Evolutionary conservation across 331 rosid species (phyloP).

Genomic region (Acacia pycnantha): DNA sequence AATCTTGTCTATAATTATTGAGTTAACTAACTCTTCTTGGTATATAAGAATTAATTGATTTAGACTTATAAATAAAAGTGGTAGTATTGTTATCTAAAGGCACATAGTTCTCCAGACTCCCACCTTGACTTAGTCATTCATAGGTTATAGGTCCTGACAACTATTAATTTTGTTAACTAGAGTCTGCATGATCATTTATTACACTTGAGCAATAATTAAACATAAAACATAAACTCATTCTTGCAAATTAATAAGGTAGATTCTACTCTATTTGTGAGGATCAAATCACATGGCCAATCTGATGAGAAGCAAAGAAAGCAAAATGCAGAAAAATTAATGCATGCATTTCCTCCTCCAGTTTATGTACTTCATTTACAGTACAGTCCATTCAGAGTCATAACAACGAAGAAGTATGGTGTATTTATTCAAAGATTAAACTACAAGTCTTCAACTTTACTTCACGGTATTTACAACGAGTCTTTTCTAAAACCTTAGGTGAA

Average conservation of each 20-base stretch:
- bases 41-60: no score
- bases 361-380: not conserved
- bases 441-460: not conserved
- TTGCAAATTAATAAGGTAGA: not conserved
- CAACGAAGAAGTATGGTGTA: not conserved
- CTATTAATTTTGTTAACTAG: not conserved
- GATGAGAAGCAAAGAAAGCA: not conserved
- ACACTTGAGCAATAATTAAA: not conserved
- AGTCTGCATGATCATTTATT: not conserved
- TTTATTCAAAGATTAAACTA: not conserved
- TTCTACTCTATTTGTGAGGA: not conserved
- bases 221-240: not conserved
- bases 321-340: not conserved
- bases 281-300: not conserved
- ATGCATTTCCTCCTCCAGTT: not conserved
- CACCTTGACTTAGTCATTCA: not conserved
- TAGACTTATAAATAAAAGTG: no score
- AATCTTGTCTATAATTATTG: no score
- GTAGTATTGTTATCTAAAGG: no score
- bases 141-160: not conserved
- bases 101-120: no score
- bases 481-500: slow-evolving; percentile 13
- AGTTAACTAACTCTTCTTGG: no score
- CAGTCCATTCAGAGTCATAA: not conserved
- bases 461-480: not conserved